Conservation (phyloP, 495 filamentous ascomycete species). For the Cercophora sp. region DNA sequence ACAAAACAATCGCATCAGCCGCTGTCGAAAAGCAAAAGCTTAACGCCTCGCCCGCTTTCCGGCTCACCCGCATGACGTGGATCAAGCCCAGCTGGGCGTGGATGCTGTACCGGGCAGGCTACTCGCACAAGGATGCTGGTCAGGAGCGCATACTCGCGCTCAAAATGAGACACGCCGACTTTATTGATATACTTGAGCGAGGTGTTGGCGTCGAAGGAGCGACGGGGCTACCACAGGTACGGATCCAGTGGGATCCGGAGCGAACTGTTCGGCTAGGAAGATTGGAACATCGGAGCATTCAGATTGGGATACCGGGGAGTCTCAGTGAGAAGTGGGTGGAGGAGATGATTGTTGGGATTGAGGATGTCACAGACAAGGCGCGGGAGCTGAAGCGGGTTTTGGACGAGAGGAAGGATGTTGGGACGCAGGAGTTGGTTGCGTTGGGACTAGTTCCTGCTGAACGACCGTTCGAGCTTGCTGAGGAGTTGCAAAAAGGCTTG, state of each 20-base stretch:
- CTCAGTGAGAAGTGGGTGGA: conserved; percentile 43
- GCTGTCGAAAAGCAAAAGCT: conserved; percentile 52
- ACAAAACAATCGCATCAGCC: conserved; percentile 46
- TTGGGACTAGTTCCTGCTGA: conserved; percentile 44
- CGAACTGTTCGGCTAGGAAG: conserved; percentile 37
- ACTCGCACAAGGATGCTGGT: conserved; percentile 44
- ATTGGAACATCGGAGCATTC: conserved; percentile 52
- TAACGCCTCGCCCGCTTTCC: conserved; percentile 49
- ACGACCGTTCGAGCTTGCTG: conserved; percentile 38
- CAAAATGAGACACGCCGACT: conserved; percentile 43
- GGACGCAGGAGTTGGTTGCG: conserved; percentile 35
- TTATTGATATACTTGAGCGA: conserved; percentile 36
- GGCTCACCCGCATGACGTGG: conserved; percentile 59
- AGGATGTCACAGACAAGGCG: conserved; percentile 56
- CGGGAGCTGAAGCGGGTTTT: conserved; percentile 41
- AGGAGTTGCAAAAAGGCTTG: conserved; percentile 16
- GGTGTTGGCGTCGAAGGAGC: conserved; percentile 7
- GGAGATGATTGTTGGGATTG: conserved; percentile 50
- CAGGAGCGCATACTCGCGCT: conserved; percentile 55
- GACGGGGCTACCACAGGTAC: conserved; percentile 36
- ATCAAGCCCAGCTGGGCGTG: conserved; percentile 63
- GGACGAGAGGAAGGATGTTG: conserved; percentile 33
- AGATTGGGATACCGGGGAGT: conserved; percentile 53
- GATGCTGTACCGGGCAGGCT: conserved; percentile 62
- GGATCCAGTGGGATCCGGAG: conserved; percentile 65